These are phyloP conservation scores for Angophora floribunda DNA, from an alignment of 345 rosid species.

Conservation along the genomic window DNA sequence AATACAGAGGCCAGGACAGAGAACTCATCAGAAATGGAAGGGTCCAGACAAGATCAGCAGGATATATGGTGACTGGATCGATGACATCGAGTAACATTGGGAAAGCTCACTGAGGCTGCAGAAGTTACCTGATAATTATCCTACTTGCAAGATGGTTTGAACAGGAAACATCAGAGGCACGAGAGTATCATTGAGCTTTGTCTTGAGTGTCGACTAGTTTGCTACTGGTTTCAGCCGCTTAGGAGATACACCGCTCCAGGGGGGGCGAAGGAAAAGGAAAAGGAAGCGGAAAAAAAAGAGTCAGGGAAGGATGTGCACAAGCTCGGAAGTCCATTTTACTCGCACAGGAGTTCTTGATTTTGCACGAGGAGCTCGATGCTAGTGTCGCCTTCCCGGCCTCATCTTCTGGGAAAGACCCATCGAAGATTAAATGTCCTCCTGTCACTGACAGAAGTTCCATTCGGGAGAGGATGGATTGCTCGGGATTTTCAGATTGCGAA, in stretches of 20 bases:
- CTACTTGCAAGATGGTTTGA: background rate
- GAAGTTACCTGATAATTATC: background rate
- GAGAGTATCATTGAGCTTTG: background rate
- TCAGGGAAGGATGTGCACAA: background rate
- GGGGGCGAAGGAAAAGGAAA: background rate
- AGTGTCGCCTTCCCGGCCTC: background rate
- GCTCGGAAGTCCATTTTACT: background rate
- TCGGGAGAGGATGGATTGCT: background rate
- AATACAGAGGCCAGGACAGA: slow-evolving; percentile 72
- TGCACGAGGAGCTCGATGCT: background rate
- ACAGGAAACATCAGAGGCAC: background rate
- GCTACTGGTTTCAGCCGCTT: background rate
- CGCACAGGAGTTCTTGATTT: background rate
- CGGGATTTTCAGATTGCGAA: background rate
- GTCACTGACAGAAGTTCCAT: background rate
- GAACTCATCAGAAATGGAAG: slow-evolving; percentile 88
- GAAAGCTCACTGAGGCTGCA: background rate
- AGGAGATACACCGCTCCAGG: background rate
- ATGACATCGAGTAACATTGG: slow-evolving; percentile 54
- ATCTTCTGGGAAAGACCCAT: background rate
- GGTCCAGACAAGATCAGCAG: slow-evolving; percentile 95
- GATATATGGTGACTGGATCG: slow-evolving; percentile 99
- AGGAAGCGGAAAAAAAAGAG: background rate
- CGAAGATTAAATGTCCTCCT: background rate
- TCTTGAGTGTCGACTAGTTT: background rate